Percentiles rank a stretch among this genome's conserved stretches.
Conservation (phyloP, 148 eudicot species). For the Amaranthus hypochondriacus region DNA sequence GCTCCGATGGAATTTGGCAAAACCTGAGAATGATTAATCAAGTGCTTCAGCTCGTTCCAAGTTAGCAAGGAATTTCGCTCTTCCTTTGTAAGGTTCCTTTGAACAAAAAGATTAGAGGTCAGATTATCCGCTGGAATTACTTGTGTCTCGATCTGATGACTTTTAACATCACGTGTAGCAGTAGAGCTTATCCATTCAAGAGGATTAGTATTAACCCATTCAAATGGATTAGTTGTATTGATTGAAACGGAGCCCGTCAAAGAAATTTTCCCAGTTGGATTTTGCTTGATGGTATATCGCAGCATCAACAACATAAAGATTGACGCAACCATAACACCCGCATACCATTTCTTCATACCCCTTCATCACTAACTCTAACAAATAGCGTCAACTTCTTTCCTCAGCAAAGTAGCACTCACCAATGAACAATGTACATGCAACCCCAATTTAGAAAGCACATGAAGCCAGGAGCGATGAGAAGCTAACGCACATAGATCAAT, state of each 20-base stretch:
- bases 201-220: slow-evolving; percentile 80
- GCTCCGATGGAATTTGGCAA: slow-evolving; percentile 90
- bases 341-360: slow-evolving; percentile 88
- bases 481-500: slow-evolving; percentile 3
- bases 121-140: slow-evolving; percentile 54
- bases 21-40: slow-evolving; percentile 53
- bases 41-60: slow-evolving; percentile 65
- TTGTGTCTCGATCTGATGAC: slow-evolving; percentile 38
- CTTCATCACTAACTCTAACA: slow-evolving; percentile 25
- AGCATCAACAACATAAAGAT: slow-evolving; percentile 60
- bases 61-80: slow-evolving; percentile 65
- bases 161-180: slow-evolving; percentile 50
- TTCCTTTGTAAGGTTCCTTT: slow-evolving; percentile 60
- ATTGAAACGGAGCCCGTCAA: slow-evolving; percentile 32
- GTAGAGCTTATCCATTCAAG: slow-evolving; percentile 70
- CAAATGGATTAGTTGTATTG: slow-evolving; percentile 60
- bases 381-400: slow-evolving; percentile 11
- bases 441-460: not conserved
- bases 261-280: slow-evolving; percentile 45
- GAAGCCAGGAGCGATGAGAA: slow-evolving; percentile 12
- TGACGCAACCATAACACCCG: slow-evolving; percentile 48
- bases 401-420: slow-evolving; percentile 2
- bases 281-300: slow-evolving; percentile 45
- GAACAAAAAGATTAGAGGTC: slow-evolving; percentile 44
- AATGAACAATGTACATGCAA: not conserved